Conservation (phyloP, 805 yeast genomes). For the Kodamaea jinghongensis region DNA sequence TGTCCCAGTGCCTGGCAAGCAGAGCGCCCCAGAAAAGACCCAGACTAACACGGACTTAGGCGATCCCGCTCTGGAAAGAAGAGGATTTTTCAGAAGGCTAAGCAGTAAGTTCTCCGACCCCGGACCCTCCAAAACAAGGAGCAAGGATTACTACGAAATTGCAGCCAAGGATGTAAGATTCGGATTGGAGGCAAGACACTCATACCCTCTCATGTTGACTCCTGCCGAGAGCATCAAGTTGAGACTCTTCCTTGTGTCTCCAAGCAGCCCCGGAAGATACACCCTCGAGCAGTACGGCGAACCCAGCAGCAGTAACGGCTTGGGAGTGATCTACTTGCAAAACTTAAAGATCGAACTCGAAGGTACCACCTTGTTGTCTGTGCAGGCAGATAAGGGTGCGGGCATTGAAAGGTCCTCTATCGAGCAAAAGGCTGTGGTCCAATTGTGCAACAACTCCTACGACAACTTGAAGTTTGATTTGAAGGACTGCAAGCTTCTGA, state of each 20-base stretch:
- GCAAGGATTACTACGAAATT: constrained; percentile 17
- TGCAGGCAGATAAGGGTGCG: constrained; percentile 13
- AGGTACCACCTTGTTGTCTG: constrained; percentile 24
- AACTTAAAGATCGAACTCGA: constrained; percentile 33
- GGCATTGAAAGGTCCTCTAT: constrained; percentile 17
- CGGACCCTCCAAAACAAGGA: constrained; percentile 11
- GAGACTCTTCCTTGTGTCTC: constrained; percentile 30
- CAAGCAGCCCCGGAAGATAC: constrained; percentile 27
- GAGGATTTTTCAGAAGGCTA: constrained; percentile 28
- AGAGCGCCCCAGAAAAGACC: neutral
- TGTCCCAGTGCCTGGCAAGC: constrained; percentile 12
- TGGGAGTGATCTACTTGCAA: constrained; percentile 45
- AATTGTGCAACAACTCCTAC: constrained; percentile 32
- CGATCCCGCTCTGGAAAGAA: constrained; percentile 15
- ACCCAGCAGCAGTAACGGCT: constrained; percentile 45
- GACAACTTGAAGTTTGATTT: constrained; percentile 40
- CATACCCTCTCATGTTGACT: constrained; percentile 45
- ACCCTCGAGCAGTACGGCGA: constrained; percentile 28
- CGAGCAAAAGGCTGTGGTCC: constrained; percentile 9
- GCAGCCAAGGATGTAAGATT: constrained; percentile 37
- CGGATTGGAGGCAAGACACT: constrained; percentile 48
- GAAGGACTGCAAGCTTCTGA: constrained; percentile 27
- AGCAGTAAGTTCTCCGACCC: constrained; percentile 5
- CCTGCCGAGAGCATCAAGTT: constrained; percentile 42
- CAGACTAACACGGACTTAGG: constrained; percentile 4